Conservation (phyloP, 768 basidiomycete genomes). For the Lepiota venenata region DNA sequence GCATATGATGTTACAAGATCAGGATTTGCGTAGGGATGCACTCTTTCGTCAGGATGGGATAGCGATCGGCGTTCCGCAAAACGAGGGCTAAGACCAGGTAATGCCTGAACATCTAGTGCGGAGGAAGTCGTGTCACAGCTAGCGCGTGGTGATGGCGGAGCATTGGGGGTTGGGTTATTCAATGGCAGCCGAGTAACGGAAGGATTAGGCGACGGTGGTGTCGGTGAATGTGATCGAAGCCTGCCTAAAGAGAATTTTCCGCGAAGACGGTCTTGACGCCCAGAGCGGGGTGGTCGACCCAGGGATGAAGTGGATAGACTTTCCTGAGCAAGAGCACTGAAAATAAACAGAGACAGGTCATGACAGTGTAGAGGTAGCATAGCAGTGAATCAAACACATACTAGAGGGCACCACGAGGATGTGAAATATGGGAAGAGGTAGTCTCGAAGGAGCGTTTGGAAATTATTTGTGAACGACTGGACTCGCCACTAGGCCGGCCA, state of each 20-base stretch:
- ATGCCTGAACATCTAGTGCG: slow-evolving; percentile 5
- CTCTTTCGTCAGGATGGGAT: slow-evolving; percentile 30
- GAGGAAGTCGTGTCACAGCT: slow-evolving; percentile 9
- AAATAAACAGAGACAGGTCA: slow-evolving; percentile 7
- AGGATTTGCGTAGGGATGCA: slow-evolving; percentile 83
- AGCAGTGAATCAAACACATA: slow-evolving; percentile 33
- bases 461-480: slow-evolving; percentile 46
- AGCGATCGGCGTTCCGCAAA: slow-evolving; percentile 16
- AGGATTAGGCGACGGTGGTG: slow-evolving; percentile 25
- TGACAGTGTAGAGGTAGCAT: slow-evolving; percentile 5
- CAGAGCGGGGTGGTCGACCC: slow-evolving; percentile 28
- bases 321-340: slow-evolving; percentile 58
- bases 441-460: slow-evolving; percentile 61
- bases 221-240: slow-evolving; percentile 30
- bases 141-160: slow-evolving; percentile 16
- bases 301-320: slow-evolving; percentile 56
- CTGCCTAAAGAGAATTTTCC: slow-evolving; percentile 43
- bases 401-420: slow-evolving; percentile 55
- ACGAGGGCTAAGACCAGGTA: slow-evolving; percentile 10
- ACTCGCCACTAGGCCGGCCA: slow-evolving; percentile 64
- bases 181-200: slow-evolving; percentile 27
- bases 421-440: slow-evolving; percentile 45
- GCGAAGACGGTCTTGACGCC: slow-evolving; percentile 30
- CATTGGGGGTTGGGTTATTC: slow-evolving; percentile 19
- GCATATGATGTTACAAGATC: slow-evolving; percentile 48